Evolutionary conservation across 306 rosid species (phyloP).

Genomic region (Calophaca sinica): DNA sequence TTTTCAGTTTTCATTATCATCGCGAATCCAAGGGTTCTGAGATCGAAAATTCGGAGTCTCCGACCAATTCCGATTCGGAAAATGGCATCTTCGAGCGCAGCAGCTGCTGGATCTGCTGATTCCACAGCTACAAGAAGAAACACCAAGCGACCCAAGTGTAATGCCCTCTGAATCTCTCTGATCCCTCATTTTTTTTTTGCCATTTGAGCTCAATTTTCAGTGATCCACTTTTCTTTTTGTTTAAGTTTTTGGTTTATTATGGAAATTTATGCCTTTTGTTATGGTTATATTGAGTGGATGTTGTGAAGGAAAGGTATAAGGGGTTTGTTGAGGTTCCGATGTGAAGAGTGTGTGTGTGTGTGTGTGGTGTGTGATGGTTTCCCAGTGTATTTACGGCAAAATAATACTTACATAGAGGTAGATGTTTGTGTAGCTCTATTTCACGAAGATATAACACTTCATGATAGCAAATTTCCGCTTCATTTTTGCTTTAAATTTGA

Average conservation of each 20-base stretch:
- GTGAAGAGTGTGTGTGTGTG: neutral
- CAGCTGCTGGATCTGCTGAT: conserved; percentile 84
- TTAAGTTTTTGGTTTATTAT: conserved; percentile 15
- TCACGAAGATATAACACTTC: no score
- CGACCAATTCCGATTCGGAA: conserved; percentile 59
- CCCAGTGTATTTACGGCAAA: conserved; percentile 9
- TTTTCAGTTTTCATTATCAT: conserved; percentile 6
- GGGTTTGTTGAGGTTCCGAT: conserved; percentile 28
- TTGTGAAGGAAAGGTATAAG: conserved; percentile 16
- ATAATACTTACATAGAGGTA: neutral
- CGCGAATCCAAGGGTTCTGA: conserved; percentile 6
- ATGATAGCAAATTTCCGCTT: neutral
- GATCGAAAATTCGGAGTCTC: conserved; percentile 26
- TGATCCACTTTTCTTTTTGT: conserved; percentile 11
- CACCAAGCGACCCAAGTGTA: conserved; percentile 95
- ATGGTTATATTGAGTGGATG: conserved; percentile 2
- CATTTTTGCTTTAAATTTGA: neutral
- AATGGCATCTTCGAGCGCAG: conserved; percentile 78
- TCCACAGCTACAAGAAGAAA: conserved; percentile 69
- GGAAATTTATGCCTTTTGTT: neutral
- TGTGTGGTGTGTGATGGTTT: neutral
- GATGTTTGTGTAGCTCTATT: conserved; percentile 24
- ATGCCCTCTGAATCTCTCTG: conserved; percentile 27
- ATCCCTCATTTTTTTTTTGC: neutral
- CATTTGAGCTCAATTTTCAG: conserved; percentile 23